Evolutionary conservation across 352 stramenopile species (phyloP).

Genomic region (Blastocystis sp.): DNA sequence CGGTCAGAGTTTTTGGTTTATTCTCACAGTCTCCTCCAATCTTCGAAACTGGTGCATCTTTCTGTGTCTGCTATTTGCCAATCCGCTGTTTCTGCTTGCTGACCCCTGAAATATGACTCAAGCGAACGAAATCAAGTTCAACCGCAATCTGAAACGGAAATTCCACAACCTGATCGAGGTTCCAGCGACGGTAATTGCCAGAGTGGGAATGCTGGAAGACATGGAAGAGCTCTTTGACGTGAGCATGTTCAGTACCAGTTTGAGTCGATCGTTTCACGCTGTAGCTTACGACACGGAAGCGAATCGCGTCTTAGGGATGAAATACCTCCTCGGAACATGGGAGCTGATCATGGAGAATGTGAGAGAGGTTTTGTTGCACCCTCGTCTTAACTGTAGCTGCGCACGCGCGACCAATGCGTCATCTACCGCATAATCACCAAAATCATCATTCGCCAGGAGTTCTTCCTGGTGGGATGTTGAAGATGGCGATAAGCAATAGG

Average conservation of each 20-base stretch:
- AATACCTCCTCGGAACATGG: slow-evolving; percentile 60
- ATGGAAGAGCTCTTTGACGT: slow-evolving; percentile 35
- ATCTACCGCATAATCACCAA: slow-evolving; percentile 66
- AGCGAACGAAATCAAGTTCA: slow-evolving; percentile 21
- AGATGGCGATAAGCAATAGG: background rate
- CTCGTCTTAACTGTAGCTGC: slow-evolving; percentile 1
- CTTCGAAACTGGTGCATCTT: too few relatives aligned
- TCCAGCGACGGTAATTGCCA: slow-evolving; percentile 6
- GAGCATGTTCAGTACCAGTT: background rate
- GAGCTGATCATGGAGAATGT: slow-evolving; percentile 46
- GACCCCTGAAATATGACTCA: slow-evolving; percentile 6
- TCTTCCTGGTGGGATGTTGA: slow-evolving; percentile 2
- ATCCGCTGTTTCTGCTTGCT: background rate
- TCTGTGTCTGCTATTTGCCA: background rate
- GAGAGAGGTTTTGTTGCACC: background rate
- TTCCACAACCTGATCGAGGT: slow-evolving; percentile 63
- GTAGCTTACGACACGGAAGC: slow-evolving; percentile 36
- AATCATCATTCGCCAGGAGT: slow-evolving; percentile 38
- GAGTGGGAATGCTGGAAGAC: slow-evolving; percentile 35
- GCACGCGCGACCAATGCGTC: slow-evolving; percentile 46
- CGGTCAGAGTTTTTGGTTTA: too few relatives aligned
- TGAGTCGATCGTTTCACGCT: background rate
- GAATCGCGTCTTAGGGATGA: slow-evolving; percentile 50
- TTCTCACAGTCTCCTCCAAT: too few relatives aligned
- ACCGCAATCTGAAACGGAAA: slow-evolving; percentile 20